These are phyloP conservation scores for Epichloe bromicola DNA, from an alignment of 2,329 filamentous ascomycete species.

Conservation along the genomic window DNA sequence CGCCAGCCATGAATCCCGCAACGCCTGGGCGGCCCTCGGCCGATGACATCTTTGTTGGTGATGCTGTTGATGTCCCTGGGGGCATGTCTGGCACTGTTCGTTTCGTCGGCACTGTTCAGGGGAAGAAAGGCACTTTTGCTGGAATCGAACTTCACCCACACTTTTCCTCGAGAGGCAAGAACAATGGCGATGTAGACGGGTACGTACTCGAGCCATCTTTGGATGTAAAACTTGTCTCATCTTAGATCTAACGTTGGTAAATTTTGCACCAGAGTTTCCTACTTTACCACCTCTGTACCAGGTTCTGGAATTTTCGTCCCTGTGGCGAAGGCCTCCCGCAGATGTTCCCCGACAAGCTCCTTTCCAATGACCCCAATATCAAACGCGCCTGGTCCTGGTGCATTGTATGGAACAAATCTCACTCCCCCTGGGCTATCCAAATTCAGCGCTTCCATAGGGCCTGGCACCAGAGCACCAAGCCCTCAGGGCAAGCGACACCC, in stretches of 20 bases:
- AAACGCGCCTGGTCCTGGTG: slow-evolving; percentile 40
- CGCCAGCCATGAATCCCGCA: slow-evolving; percentile 33
- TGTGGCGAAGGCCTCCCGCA: slow-evolving; percentile 63
- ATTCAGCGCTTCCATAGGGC: slow-evolving; percentile 81
- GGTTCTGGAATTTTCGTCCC: slow-evolving; percentile 92
- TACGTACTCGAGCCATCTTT: slow-evolving; percentile 27
- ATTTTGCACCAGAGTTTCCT: slow-evolving; percentile 40
- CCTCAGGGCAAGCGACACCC: slow-evolving; percentile 53
- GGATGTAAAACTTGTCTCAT: neutral
- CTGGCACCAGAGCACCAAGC: slow-evolving; percentile 52
- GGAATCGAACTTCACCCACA: slow-evolving; percentile 80
- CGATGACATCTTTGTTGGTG: slow-evolving; percentile 57
- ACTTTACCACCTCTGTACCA: slow-evolving; percentile 67
- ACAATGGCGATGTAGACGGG: slow-evolving; percentile 93
- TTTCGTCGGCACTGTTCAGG: slow-evolving; percentile 75
- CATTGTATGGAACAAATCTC: slow-evolving; percentile 44
- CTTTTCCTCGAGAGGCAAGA: slow-evolving; percentile 77
- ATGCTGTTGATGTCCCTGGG: slow-evolving; percentile 81
- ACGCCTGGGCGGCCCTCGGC: slow-evolving; percentile 39
- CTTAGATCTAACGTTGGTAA: neutral
- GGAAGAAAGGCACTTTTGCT: slow-evolving; percentile 78
- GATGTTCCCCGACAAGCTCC: slow-evolving; percentile 39
- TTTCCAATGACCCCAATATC: slow-evolving; percentile 57
- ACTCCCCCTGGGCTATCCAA: slow-evolving; percentile 57
- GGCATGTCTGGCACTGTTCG: slow-evolving; percentile 84